Evolutionary conservation across 2,329 filamentous ascomycete species (phyloP), one percentile per base, ranked within the genome.

Genomic region (Zalaria obscura): DNA sequence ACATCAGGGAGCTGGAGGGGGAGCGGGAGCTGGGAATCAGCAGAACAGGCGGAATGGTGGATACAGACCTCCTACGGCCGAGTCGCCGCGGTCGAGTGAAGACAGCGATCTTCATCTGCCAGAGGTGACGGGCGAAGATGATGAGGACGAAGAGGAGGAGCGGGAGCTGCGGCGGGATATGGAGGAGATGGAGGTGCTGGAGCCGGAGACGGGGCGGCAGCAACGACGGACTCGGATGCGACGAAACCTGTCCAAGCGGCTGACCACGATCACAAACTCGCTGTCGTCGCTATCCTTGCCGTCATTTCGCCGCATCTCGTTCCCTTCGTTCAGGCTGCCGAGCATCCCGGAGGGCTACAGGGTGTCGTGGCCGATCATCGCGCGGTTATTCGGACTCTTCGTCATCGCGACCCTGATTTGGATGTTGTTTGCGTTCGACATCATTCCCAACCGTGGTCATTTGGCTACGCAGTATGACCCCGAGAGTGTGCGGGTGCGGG

Each of bases 121-220:
- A 38, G 75, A 73, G 46, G 67, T 67, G 39, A 61, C 57, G 66
- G 75, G 61, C 60, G 71, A 55, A 62, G 53, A 48, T 70, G 65
- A 59, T 59, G 67, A 54, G 51, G 66, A 66, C 63, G 83, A 55
- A 42, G 59, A 62, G 37, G 67, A 53, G 52, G 65, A 66, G 62
- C 82, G 54, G 42, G 60, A 61, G 35, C 72, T 91, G 52, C 78
- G 84, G 47, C 74, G 81, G 50, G 84, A 91, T 62, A 80, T 96
- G 66, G 77, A 93, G 56, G 83, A 95, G 71, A 78, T 93, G 72
- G 86, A 93, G 51, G 76, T 93, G 35, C 75, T 86, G 53, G 86
- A 93, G 50, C 57, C 59, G 35, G 59, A 55, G 37, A 47, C 41
- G 32, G 40, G 9, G 25, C 29, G 31, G n/a, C 35, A 44, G 27